A percentile compares a stretch with the other conserved stretches of the same genome.
Evolutionary conservation across 257 asterid genomes (phyloP).

Genomic region (Phtheirospermum japonicum): DNA sequence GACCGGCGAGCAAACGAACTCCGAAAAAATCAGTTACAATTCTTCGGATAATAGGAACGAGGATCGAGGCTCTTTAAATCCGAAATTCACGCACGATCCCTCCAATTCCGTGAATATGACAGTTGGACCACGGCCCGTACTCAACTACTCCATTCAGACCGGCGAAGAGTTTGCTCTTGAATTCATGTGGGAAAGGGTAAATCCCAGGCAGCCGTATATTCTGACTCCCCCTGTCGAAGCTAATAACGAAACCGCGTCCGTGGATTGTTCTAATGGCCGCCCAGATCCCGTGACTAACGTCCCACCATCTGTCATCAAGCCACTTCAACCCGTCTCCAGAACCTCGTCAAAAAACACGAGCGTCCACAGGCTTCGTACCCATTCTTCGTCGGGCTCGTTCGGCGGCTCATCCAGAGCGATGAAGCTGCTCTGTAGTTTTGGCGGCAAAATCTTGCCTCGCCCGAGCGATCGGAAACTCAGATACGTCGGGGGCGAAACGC

Average conservation of each 20-base stretch:
- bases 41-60: constrained; percentile 52
- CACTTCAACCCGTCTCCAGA: constrained; percentile 43
- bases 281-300: constrained; percentile 46
- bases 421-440: constrained; percentile 90
- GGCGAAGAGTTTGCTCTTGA: constrained; percentile 96
- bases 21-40: constrained; percentile 52
- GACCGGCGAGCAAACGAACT: constrained; percentile 46
- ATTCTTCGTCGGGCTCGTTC: constrained; percentile 41
- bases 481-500: constrained; percentile 96
- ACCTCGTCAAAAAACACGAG: constrained; percentile 40
- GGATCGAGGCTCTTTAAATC: constrained; percentile 55
- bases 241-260: constrained; percentile 36
- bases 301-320: constrained; percentile 33
- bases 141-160: constrained; percentile 84
- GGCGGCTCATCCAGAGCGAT: constrained; percentile 44
- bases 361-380: constrained; percentile 38
- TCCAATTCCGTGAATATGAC: constrained; percentile 48
- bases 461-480: constrained; percentile 93
- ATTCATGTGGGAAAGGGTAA: constrained; percentile 90
- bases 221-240: constrained; percentile 52
- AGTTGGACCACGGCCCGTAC: constrained; percentile 68
- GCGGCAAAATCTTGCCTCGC: constrained; percentile 86
- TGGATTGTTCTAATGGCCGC: constrained; percentile 32
- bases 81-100: constrained; percentile 59
- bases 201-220: constrained; percentile 62